These are phyloP conservation scores for Saturnispora bothae DNA, from an alignment of 805 yeast species.

Conservation along the genomic window DNA sequence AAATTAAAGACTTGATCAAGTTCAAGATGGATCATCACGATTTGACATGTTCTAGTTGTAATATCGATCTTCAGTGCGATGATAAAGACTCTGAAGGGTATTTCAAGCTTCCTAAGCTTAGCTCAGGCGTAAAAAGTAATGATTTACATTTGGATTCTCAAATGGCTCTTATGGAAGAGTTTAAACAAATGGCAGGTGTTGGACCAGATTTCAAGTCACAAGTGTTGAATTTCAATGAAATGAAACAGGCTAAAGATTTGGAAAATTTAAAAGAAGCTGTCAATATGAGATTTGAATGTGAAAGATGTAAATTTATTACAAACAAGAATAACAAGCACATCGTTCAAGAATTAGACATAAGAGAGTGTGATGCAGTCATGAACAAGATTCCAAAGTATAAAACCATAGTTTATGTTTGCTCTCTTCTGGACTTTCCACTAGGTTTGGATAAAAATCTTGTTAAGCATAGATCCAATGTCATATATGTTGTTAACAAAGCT, in stretches of 20 bases:
- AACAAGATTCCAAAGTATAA: constrained; percentile 33
- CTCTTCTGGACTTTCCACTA: constrained; percentile 66
- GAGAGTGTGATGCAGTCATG: constrained; percentile 21
- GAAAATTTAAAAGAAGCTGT: background rate
- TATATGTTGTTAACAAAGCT: constrained; percentile 32
- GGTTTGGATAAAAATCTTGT: constrained; percentile 33
- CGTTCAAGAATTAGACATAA: constrained; percentile 1
- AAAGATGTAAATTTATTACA: constrained; percentile 6
- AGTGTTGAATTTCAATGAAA: background rate
- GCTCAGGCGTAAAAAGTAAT: background rate
- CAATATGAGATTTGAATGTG: constrained; percentile 4
- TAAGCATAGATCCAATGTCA: constrained; percentile 26
- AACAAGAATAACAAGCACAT: background rate
- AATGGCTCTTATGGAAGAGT: constrained; percentile 3
- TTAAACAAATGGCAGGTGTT: constrained; percentile 5
- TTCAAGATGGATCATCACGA: background rate
- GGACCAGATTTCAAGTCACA: background rate
- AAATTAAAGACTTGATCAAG: constrained; percentile 5
- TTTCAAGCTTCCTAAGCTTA: constrained; percentile 16
- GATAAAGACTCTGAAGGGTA: constrained; percentile 32
- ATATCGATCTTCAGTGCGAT: constrained; percentile 36
- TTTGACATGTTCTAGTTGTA: constrained; percentile 42
- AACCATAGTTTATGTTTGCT: constrained; percentile 48
- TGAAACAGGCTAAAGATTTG: constrained; percentile 1
- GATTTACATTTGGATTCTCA: background rate